A percentile compares a stretch with the other conserved stretches of the same genome.
phyloP scores from a whole-genome alignment of 116 monocot genomes.

The Thalassia testudinum region DNA sequence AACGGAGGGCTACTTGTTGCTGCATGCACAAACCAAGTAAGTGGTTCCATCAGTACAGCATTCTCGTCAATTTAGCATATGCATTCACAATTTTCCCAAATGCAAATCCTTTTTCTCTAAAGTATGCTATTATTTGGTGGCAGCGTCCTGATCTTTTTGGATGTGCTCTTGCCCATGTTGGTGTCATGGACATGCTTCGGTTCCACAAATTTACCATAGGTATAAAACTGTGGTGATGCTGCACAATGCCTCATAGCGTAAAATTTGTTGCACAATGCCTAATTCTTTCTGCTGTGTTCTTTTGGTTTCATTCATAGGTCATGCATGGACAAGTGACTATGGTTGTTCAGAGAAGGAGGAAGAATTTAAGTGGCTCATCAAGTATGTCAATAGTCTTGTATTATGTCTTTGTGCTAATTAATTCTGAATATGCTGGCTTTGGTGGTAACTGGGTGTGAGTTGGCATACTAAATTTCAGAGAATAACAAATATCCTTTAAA shows the following conservation, averaged over 20 bases:
- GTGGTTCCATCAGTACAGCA: too few relatives aligned
- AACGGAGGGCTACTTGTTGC: conserved; percentile 96
- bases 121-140: conserved; percentile 3
- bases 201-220: conserved; percentile 99
- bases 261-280: too few relatives aligned
- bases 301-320: conserved; percentile 24
- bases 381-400: too few relatives aligned
- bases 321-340: conserved; percentile 94
- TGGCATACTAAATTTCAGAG: too few relatives aligned
- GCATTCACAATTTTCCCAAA: neutral
- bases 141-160: conserved; percentile 94
- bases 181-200: conserved; percentile 98
- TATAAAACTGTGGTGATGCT: too few relatives aligned
- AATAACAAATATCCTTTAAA: too few relatives aligned
- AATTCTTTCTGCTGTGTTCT: too few relatives aligned
- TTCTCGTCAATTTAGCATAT: neutral
- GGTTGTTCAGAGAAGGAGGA: conserved; percentile 90
- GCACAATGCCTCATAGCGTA: too few relatives aligned
- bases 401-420: too few relatives aligned
- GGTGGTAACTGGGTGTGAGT: too few relatives aligned
- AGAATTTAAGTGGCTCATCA: conserved; percentile 81
- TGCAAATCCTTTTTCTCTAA: too few relatives aligned
- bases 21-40: conserved; percentile 90
- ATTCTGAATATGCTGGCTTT: too few relatives aligned
- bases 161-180: conserved; percentile 94